Evolutionary conservation across 1,284 basidiomycete genomes (phyloP).

Genomic region (Grifola frondosa): DNA sequence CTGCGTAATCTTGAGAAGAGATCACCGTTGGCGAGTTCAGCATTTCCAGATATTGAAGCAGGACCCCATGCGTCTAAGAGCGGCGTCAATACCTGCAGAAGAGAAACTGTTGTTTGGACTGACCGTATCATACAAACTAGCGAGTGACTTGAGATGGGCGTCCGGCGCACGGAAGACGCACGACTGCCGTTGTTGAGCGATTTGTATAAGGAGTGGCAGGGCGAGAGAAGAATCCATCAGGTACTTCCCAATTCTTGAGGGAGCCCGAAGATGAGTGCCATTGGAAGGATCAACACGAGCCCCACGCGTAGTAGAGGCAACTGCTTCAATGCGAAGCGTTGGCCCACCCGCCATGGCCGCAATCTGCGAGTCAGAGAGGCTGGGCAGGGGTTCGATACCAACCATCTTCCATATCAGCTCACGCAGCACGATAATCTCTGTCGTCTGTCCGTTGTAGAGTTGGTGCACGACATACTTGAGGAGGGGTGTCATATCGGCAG

Average conservation of each 20-base stretch:
- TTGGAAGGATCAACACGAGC: slow-evolving; percentile 66
- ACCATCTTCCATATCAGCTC: slow-evolving; percentile 96
- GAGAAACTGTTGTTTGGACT: slow-evolving; percentile 34
- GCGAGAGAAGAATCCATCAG: slow-evolving; percentile 75
- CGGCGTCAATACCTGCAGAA: slow-evolving; percentile 28
- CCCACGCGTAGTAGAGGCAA: slow-evolving; percentile 70
- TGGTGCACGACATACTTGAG: slow-evolving; percentile 93
- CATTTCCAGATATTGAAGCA: slow-evolving; percentile 75
- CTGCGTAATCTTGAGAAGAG: slow-evolving; percentile 60
- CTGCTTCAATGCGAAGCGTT: slow-evolving; percentile 82
- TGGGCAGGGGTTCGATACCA: slow-evolving; percentile 88
- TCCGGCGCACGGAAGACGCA: slow-evolving; percentile 73
- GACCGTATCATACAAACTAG: slow-evolving; percentile 85
- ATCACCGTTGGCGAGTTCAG: slow-evolving; percentile 65
- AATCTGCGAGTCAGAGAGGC: slow-evolving; percentile 87
- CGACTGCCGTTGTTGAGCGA: slow-evolving; percentile 84
- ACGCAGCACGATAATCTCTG: slow-evolving; percentile 88
- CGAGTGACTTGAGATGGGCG: slow-evolving; percentile 80
- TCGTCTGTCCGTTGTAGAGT: slow-evolving; percentile 78
- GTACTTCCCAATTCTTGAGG: slow-evolving; percentile 66
- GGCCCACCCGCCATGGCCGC: slow-evolving; percentile 89
- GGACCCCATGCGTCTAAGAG: slow-evolving; percentile 70
- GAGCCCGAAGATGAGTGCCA: slow-evolving; percentile 56
- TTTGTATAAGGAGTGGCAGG: slow-evolving; percentile 82
- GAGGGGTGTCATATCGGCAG: slow-evolving; percentile 81